phyloP scores from a whole-genome alignment of 495 filamentous ascomycete genomes.

The Letharia columbiana region DNA sequence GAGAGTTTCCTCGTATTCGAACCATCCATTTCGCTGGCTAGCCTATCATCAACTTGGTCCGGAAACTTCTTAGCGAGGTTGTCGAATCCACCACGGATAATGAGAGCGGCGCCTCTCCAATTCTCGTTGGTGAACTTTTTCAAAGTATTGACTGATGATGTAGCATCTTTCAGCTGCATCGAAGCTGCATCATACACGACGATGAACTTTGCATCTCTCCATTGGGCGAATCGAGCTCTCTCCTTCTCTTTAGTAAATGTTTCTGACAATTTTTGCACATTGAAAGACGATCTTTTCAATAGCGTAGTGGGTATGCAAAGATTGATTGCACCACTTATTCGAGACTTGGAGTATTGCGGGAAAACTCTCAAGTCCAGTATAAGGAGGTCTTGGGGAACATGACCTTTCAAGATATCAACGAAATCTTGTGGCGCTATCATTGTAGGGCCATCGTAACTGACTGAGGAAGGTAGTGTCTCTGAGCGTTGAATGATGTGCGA shows the following conservation, averaged over 20 bases:
- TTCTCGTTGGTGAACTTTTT: conserved; percentile 87
- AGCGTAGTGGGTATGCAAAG: conserved; percentile 93
- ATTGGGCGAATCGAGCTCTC: conserved; percentile 63
- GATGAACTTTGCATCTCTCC: conserved; percentile 65
- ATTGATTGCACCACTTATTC: conserved; percentile 73
- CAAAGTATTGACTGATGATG: conserved; percentile 67
- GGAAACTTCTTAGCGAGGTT: conserved; percentile 46
- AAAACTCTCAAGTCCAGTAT: conserved; percentile 85
- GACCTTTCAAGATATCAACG: conserved; percentile 53
- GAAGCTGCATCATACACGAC: conserved; percentile 82
- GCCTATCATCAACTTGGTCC: conserved; percentile 29
- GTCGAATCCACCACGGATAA: conserved; percentile 55
- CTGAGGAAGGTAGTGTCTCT: conserved; percentile 47
- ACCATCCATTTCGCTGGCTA: conserved; percentile 19
- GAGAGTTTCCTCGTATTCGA: conserved; percentile 31
- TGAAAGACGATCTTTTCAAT: conserved; percentile 83
- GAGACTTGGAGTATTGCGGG: conserved; percentile 66
- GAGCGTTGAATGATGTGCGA: conserved; percentile 36
- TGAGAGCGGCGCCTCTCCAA: conserved; percentile 63
- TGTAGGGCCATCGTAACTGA: conserved; percentile 30
- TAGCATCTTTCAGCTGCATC: conserved; percentile 65
- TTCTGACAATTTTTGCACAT: conserved; percentile 77
- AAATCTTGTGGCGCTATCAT: conserved; percentile 60
- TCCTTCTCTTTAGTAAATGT: conserved; percentile 75
- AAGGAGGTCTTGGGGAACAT: conserved; percentile 49